A percentile compares a stretch with the other conserved stretches of the same genome.
Evolutionary conservation across 805 yeast species (phyloP).

Genomic region (Sugiyamaella chiloensis): DNA sequence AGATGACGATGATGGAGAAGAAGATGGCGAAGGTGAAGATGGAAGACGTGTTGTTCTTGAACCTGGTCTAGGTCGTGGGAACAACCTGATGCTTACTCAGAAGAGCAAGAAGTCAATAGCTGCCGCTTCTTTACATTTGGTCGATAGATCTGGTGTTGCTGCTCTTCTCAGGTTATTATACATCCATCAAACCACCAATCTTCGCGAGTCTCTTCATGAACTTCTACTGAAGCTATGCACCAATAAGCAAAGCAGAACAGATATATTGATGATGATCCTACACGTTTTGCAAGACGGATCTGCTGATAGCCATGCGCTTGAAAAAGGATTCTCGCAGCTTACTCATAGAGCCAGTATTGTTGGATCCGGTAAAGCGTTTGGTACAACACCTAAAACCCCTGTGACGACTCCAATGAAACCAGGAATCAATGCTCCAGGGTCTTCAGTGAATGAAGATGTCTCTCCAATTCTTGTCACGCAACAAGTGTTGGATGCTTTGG

Average conservation of each 20-base stretch:
- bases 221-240: conserved; percentile 65
- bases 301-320: conserved; percentile 55
- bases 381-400: conserved; percentile 9
- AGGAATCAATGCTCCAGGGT: neutral
- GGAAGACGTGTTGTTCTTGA: conserved; percentile 8
- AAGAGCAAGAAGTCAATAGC: conserved; percentile 21
- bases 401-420: conserved; percentile 5
- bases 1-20: conserved; percentile 30
- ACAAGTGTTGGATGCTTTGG: conserved; percentile 73
- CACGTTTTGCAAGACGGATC: conserved; percentile 77
- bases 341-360: conserved; percentile 43
- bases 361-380: conserved; percentile 9
- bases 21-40: conserved; percentile 34
- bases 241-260: conserved; percentile 75
- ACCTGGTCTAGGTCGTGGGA: conserved; percentile 5
- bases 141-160: conserved; percentile 74
- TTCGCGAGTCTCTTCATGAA: conserved; percentile 59
- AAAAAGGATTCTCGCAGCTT: conserved; percentile 56
- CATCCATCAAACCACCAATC: conserved; percentile 61
- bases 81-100: neutral
- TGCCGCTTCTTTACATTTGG: conserved; percentile 51
- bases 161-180: conserved; percentile 68
- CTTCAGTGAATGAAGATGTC: conserved; percentile 39
- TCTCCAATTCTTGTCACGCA: conserved; percentile 70
- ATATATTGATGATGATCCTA: conserved; percentile 64